Evolutionary conservation across 2,329 filamentous ascomycete species (phyloP), one percentile per base, ranked within the genome.

Genomic region (Alternaria brassicicola): DNA sequence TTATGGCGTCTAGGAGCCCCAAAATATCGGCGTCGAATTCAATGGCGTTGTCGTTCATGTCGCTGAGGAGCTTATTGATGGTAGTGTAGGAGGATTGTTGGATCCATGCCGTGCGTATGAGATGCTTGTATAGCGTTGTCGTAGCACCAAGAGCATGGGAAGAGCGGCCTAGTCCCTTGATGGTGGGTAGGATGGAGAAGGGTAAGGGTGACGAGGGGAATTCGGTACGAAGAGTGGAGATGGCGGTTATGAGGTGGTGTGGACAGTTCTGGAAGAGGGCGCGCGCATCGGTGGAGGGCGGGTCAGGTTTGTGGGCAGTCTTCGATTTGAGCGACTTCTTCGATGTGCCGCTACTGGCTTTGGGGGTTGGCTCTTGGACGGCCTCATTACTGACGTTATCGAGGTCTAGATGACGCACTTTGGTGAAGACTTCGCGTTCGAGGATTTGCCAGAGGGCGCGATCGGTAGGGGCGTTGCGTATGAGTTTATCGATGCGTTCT

Each of bases 111-210:
- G 88, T 82, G 13, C 80, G 76, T 23, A 91, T 81, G 31, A 92
- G 82, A 47, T 86, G 81, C 70, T 89, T 88, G 79, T 91, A 93
- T 39, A 93, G 85, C 0, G 84, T 79, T 0, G 89, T 89, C 17
- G 87, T 88, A 6, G 86, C 88, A 46, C 89, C 90, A 0, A 94
- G 83, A 6, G 91, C 87, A 69, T 89, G 91, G 0, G 89, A 89
- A 1, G 86, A 84, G 1, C 89, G 82, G 2, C 90, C 90, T 0
- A 91, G 81, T 42, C 83, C 81, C 70, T 90, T 90, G 66, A 93
- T 79, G 7, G 85, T 84, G 0, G 90, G 89, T 0, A 93, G 80
- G 25, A 93, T 76, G 42, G 82, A 81, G 42, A 90, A 82, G 0
- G 82, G 80, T 0, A 90, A 80, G 0, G 83, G 80, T 1, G 89